Evolutionary conservation across 345 rosid genomes (phyloP).

Genomic region (Linum lewisii): DNA sequence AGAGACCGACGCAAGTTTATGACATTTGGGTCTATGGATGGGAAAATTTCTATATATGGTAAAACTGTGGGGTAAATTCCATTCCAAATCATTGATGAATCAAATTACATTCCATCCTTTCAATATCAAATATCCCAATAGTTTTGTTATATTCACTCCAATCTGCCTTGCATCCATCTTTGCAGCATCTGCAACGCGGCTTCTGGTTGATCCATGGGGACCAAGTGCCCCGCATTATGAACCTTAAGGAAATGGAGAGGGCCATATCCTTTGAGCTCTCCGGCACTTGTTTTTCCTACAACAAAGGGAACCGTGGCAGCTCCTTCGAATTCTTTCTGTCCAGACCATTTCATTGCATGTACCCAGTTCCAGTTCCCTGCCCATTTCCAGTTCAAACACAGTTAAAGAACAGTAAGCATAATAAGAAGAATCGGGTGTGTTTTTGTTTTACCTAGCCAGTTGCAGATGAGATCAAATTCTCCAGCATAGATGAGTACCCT

Average conservation of each 20-base stretch:
- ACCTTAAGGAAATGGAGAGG: slow-evolving; percentile 82
- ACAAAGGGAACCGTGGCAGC: slow-evolving; percentile 41
- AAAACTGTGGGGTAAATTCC: no score
- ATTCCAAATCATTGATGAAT: no score
- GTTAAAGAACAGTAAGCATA: no score
- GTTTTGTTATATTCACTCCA: no score
- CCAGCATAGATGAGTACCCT: slow-evolving; percentile 67
- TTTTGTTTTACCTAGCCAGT: slow-evolving; percentile 52
- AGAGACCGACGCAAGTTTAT: no score
- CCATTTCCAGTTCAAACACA: no score
- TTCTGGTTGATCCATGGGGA: slow-evolving; percentile 97
- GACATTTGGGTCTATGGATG: no score
- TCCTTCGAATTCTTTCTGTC: slow-evolving; percentile 41
- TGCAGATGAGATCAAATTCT: slow-evolving; percentile 79
- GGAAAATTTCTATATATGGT: no score
- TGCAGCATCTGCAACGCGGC: slow-evolving; percentile 65
- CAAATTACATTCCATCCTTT: no score
- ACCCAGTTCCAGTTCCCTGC: slow-evolving; percentile 79
- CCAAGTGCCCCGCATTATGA: slow-evolving; percentile 79
- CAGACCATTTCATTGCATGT: slow-evolving; percentile 70
- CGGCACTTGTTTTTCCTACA: slow-evolving; percentile 52
- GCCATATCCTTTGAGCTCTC: slow-evolving; percentile 53
- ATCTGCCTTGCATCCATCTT: slow-evolving; percentile 65
- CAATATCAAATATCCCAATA: no score
- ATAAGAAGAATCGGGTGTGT: no score